A percentile compares a stretch with the other conserved stretches of the same genome.
Evolutionary conservation across 2,329 filamentous ascomycete genomes (phyloP).

Genomic region (Aspergillus ochraceus): DNA sequence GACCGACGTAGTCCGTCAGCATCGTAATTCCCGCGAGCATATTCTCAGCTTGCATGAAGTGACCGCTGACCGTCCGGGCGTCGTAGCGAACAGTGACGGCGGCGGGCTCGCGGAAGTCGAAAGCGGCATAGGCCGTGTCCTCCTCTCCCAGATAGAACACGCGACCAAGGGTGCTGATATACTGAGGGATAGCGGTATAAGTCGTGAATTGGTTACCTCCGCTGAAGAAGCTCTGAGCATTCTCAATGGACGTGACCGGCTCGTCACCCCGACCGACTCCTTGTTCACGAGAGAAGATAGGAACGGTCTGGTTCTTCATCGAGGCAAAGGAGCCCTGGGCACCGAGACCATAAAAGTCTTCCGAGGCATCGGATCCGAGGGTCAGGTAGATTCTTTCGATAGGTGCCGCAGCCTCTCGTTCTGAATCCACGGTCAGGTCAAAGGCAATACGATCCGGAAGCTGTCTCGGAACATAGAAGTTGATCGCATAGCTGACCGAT

Average conservation of each 20-base stretch:
- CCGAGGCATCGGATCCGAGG: constrained; percentile 10
- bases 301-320: constrained; percentile 26
- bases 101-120: constrained; percentile 29
- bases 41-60: too few species aligned
- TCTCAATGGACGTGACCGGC: constrained; percentile 16
- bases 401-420: too few species aligned
- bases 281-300: constrained; percentile 26
- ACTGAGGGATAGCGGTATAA: constrained; percentile 34
- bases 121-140: constrained; percentile 33
- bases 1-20: constrained; percentile 35
- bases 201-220: constrained; percentile 35
- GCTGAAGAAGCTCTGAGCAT: constrained; percentile 20
- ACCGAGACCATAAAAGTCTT: constrained; percentile 28
- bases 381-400: too few species aligned
- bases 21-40: constrained; percentile 32
- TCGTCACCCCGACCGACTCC: constrained; percentile 27
- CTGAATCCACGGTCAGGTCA: too few species aligned
- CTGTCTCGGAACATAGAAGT: too few species aligned
- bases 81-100: too few species aligned
- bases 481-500: too few species aligned
- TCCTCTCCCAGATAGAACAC: constrained; percentile 31
- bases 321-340: constrained; percentile 26
- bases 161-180: constrained; percentile 11
- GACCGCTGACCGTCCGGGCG: too few species aligned
- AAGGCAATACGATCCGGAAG: too few species aligned